These are phyloP conservation scores for Colletotrichum kahawae DNA, from an alignment of 2,329 filamentous ascomycete species.

Conservation along the genomic window DNA sequence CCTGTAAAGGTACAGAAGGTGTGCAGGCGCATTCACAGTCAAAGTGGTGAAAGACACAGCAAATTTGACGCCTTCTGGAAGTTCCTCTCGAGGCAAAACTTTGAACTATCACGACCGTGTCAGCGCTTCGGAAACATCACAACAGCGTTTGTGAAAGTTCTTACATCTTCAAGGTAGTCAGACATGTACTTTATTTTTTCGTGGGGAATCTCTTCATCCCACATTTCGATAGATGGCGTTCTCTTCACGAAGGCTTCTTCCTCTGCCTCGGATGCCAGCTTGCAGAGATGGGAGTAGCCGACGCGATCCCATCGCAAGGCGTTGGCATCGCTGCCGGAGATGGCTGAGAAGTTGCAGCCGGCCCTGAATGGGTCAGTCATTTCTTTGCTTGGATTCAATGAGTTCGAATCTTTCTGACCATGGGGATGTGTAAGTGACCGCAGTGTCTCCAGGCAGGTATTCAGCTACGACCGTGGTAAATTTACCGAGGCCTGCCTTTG, in stretches of 20 bases:
- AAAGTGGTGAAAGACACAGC: conserved; percentile 40
- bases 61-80: conserved; percentile 36
- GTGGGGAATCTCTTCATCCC: conserved; percentile 40
- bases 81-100: conserved; percentile 29
- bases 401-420: conserved; percentile 29
- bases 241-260: conserved; percentile 38
- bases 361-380: conserved; percentile 31
- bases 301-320: conserved; percentile 45
- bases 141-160: not conserved
- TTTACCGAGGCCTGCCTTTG: conserved; percentile 35
- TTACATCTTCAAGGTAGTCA: conserved; percentile 45
- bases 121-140: not conserved
- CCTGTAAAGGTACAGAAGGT: conserved; percentile 35
- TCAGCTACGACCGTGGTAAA: conserved; percentile 42
- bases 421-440: conserved; percentile 43
- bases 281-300: conserved; percentile 42
- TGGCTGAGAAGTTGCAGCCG: conserved; percentile 49
- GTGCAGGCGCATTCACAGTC: conserved; percentile 42
- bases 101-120: conserved; percentile 30
- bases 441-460: conserved; percentile 44
- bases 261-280: conserved; percentile 33
- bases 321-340: conserved; percentile 45
- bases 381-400: not conserved
- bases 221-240: conserved; percentile 43
- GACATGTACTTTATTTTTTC: conserved; percentile 46